Evolutionary conservation across 768 basidiomycete species (phyloP).

Genomic region (Phlebiopsis flavidoalba): DNA sequence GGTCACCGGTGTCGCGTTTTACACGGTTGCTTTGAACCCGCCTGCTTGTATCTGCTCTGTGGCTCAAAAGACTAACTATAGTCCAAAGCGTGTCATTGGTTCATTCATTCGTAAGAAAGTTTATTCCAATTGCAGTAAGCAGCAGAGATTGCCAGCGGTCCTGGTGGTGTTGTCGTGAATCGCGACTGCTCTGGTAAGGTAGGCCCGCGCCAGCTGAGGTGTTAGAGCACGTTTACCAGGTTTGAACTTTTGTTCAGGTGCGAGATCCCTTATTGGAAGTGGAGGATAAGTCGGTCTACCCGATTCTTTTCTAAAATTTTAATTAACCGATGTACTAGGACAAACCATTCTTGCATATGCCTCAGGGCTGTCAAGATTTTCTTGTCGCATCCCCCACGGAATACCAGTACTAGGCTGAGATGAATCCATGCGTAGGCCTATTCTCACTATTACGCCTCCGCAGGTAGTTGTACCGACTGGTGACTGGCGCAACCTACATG

Average conservation of each 20-base stretch:
- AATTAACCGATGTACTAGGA: no score
- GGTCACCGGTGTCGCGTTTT: conserved; percentile 36
- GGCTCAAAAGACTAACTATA: conserved; percentile 39
- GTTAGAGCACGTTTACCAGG: no score
- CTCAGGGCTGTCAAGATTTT: conserved; percentile 51
- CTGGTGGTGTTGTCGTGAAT: conserved; percentile 50
- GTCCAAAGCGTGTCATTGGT: conserved; percentile 35
- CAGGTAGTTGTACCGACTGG: conserved; percentile 11
- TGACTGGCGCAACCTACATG: conserved; percentile 47
- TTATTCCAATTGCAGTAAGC: conserved; percentile 42
- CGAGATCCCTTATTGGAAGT: conserved; percentile 75
- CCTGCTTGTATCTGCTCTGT: conserved; percentile 43
- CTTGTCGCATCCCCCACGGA: conserved; percentile 9
- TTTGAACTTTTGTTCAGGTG: no score
- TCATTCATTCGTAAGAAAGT: conserved; percentile 39
- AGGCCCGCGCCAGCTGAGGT: no score
- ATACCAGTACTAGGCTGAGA: background rate
- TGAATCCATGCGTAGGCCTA: background rate
- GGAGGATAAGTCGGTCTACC: conserved; percentile 68
- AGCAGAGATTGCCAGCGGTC: conserved; percentile 30
- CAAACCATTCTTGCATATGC: conserved; percentile 78
- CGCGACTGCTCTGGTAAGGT: conserved; percentile 51
- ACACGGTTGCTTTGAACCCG: conserved; percentile 46
- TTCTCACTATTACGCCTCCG: background rate
- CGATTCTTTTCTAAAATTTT: no score